Conservation (phyloP, 257 asterid genomes). For the Solanum gandarillasii region DNA sequence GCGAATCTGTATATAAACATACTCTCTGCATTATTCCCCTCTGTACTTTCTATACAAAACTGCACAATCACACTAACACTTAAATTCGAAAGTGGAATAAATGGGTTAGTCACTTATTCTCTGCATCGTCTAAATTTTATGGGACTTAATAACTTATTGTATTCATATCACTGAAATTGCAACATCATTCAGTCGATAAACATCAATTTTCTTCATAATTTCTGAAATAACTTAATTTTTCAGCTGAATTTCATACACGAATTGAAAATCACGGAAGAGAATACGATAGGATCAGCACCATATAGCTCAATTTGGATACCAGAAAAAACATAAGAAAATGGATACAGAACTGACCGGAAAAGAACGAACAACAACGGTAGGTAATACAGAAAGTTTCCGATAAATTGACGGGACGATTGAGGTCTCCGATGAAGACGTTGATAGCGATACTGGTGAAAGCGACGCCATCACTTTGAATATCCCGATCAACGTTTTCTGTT, state of each 20-base stretch:
- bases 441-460: neutral
- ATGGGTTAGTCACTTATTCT: neutral
- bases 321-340: neutral
- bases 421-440: slow-evolving; percentile 7
- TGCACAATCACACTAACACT: neutral
- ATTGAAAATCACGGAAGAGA: neutral
- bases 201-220: neutral
- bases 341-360: neutral
- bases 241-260: neutral
- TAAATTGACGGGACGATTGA: neutral
- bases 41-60: neutral
- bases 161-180: neutral
- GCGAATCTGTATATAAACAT: neutral
- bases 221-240: neutral
- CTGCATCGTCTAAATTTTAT: neutral
- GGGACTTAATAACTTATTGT: neutral
- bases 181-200: neutral
- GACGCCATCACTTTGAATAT: slow-evolving; percentile 10
- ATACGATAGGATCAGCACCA: neutral
- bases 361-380: neutral
- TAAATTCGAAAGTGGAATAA: neutral
- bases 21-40: neutral
- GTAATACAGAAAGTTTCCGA: slow-evolving; percentile 1
- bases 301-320: neutral
- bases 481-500: neutral